phyloP scores from a whole-genome alignment of 2,329 filamentous ascomycete species.

The Pestalotiopsis sp. region DNA sequence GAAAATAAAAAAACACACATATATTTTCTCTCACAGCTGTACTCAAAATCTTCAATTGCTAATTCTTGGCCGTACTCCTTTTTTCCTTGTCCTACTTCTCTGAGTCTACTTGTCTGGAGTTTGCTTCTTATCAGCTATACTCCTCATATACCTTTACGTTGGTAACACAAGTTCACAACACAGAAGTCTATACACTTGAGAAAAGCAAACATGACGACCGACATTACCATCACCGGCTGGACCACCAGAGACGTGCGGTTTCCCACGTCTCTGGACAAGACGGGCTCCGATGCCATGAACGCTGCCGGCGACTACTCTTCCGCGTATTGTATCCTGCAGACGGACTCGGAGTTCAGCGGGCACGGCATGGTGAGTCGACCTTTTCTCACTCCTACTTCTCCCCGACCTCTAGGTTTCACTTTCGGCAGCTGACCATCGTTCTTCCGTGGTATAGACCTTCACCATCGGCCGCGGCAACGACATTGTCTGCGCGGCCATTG shows the following conservation, averaged over 20 bases:
- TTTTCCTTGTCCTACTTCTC: not conserved
- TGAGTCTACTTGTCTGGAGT: not conserved
- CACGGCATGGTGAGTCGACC: slow-evolving; percentile 69
- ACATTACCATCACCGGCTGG: slow-evolving; percentile 73
- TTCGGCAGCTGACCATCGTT: not conserved
- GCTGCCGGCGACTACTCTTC: slow-evolving; percentile 89
- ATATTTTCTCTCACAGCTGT: not conserved
- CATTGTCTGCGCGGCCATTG: slow-evolving; percentile 83
- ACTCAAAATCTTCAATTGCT: not conserved
- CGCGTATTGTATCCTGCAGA: slow-evolving; percentile 90
- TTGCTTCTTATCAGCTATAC: too few relatives aligned
- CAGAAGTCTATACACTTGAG: not conserved
- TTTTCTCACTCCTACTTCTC: not conserved
- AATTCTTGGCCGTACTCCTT: not conserved
- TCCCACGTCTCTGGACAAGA: slow-evolving; percentile 92
- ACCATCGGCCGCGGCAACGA: slow-evolving; percentile 90
- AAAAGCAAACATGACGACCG: slow-evolving; percentile 37
- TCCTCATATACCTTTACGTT: not conserved
- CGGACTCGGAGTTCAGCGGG: slow-evolving; percentile 68
- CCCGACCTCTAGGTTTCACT: too few relatives aligned
- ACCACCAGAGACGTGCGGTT: slow-evolving; percentile 74
- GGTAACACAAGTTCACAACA: not conserved
- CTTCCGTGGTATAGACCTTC: slow-evolving; percentile 56
- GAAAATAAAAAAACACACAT: not conserved
- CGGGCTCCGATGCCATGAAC: slow-evolving; percentile 97